A percentile compares a stretch with the other conserved stretches of the same genome.
Evolutionary conservation across 2,329 filamentous ascomycete genomes (phyloP).

Genomic region (Hysterium pulicare): DNA sequence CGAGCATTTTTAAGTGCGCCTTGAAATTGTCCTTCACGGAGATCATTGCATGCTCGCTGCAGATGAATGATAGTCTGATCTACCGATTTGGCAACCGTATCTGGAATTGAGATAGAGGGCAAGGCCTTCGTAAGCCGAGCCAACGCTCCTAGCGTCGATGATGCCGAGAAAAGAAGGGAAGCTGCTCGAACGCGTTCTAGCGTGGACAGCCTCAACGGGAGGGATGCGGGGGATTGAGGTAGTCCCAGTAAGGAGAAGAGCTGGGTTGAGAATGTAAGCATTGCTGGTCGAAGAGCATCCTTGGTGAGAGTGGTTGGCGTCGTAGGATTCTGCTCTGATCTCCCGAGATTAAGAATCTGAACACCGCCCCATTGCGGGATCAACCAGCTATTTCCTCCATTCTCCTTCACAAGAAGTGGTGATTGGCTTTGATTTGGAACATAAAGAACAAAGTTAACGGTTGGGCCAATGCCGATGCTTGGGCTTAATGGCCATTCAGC

Average conservation of each 20-base stretch:
- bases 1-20: constrained; percentile 74
- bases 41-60: constrained; percentile 68
- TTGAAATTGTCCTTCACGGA: constrained; percentile 60
- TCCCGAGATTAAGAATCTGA: constrained; percentile 60
- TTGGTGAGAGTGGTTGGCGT: constrained; percentile 54
- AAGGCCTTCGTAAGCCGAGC: constrained; percentile 80
- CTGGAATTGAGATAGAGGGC: constrained; percentile 86
- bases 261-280: constrained; percentile 89
- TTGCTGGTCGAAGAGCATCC: constrained; percentile 69
- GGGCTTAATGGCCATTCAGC: constrained; percentile 96
- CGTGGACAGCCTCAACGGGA: constrained; percentile 80
- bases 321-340: constrained; percentile 34
- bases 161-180: constrained; percentile 81
- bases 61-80: constrained; percentile 75
- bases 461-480: constrained; percentile 88
- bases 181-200: constrained; percentile 82
- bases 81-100: constrained; percentile 81
- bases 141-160: constrained; percentile 88
- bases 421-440: constrained; percentile 67
- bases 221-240: constrained; percentile 70
- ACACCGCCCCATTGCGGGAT: constrained; percentile 94
- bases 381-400: constrained; percentile 73
- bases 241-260: constrained; percentile 83
- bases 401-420: constrained; percentile 59
- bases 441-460: constrained; percentile 93